phyloP scores from a whole-genome alignment of 768 basidiomycete genomes.

The Boletus edulis region DNA sequence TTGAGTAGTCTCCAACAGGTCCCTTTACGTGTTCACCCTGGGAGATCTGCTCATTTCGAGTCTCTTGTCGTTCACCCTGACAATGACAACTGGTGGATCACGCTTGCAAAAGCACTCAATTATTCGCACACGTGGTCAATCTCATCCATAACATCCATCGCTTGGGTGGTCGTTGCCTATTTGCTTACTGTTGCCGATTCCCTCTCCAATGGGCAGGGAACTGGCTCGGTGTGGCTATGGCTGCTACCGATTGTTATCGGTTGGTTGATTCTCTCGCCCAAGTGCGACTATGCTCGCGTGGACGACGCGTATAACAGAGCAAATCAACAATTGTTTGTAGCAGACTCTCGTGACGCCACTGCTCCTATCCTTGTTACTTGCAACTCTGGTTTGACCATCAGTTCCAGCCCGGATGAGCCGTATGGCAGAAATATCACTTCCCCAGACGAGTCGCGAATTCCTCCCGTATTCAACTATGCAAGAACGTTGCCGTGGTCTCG shows the following conservation, averaged over 20 bases:
- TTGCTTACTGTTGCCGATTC: conserved; percentile 18
- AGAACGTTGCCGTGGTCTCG: conserved; percentile 22
- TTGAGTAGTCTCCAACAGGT: conserved; percentile 43
- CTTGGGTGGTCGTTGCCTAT: conserved; percentile 46
- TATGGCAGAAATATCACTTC: conserved; percentile 1
- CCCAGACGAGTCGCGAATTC: conserved; percentile 24
- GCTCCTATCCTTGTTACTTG: no score
- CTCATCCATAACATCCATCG: conserved; percentile 37
- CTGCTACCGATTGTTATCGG: conserved; percentile 40
- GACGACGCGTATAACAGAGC: conserved; percentile 14
- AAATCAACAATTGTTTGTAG: conserved; percentile 2
- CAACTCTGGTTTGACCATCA: conserved; percentile 20
- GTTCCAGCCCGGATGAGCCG: background rate
- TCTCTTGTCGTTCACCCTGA: conserved; percentile 42
- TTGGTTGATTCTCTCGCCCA: conserved; percentile 41
- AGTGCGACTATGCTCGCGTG: conserved; percentile 36
- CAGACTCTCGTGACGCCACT: background rate
- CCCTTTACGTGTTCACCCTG: conserved; percentile 33
- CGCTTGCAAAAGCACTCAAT: conserved; percentile 32
- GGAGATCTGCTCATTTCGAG: conserved; percentile 29
- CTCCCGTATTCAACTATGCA: conserved; percentile 27
- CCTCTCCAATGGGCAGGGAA: conserved; percentile 29
- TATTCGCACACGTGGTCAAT: conserved; percentile 41
- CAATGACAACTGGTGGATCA: conserved; percentile 44
- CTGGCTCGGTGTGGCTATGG: conserved; percentile 44